phyloP scores from a whole-genome alignment of 23 red algal genomes.

The Cyanidiococcus yangmingshanensis region DNA sequence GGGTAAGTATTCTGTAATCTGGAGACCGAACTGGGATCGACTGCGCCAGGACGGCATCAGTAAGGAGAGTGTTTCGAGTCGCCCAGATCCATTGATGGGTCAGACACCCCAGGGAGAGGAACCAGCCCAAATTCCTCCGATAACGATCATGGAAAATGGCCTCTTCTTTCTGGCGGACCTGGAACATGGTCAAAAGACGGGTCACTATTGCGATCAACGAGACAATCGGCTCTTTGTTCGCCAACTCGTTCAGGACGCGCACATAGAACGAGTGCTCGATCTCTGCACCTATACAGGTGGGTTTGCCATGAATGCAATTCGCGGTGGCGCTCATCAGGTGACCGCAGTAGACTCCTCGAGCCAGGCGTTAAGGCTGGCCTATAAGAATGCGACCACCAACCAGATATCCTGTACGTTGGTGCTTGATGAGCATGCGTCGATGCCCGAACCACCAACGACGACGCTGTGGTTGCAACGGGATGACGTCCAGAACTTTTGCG shows the following conservation, averaged over 20 bases:
- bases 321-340: conserved; percentile 23
- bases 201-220: conserved; percentile 47
- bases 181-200: conserved; percentile 39
- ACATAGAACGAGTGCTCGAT: conserved; percentile 26
- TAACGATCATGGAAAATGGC: conserved; percentile 17
- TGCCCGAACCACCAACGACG: neutral
- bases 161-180: conserved; percentile 21
- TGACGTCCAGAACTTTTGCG: conserved; percentile 28
- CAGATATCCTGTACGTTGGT: neutral
- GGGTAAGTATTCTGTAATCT: conserved; percentile 4
- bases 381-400: conserved; percentile 33
- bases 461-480: conserved; percentile 23
- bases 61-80: neutral
- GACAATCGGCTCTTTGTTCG: conserved; percentile 30
- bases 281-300: conserved; percentile 46
- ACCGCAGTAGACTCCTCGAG: conserved; percentile 35
- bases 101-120: neutral
- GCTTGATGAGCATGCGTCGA: neutral
- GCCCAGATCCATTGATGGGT: neutral
- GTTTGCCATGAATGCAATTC: conserved; percentile 36
- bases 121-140: neutral
- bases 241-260: neutral
- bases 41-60: conserved; percentile 34
- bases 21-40: conserved; percentile 28
- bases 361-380: conserved; percentile 17